Evolutionary conservation across 306 rosid genomes (phyloP).

Genomic region (Vachellia collinsii): DNA sequence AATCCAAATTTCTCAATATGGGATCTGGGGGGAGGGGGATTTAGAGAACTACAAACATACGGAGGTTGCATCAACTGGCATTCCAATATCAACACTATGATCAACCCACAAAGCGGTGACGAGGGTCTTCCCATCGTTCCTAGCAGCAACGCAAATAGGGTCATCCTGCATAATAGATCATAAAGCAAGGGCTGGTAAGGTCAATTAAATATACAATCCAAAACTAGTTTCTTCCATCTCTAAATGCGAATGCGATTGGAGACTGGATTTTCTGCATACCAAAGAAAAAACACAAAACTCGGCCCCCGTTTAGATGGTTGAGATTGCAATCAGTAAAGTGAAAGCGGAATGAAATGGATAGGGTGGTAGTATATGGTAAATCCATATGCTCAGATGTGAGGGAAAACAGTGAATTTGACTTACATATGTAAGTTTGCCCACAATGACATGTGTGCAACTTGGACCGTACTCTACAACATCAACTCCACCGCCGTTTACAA

Average conservation of each 20-base stretch:
- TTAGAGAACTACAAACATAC: constrained; percentile 50
- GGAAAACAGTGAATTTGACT: neutral
- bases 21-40: neutral
- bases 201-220: neutral
- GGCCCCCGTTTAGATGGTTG: neutral
- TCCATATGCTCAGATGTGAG: neutral
- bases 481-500: constrained; percentile 73
- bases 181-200: neutral
- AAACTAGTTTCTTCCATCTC: neutral
- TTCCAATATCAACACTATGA: constrained; percentile 75
- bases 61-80: constrained; percentile 59
- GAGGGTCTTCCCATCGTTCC: constrained; percentile 68
- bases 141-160: constrained; percentile 76
- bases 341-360: neutral
- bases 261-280: neutral
- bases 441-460: constrained; percentile 78
- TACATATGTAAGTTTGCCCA: constrained; percentile 67
- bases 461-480: constrained; percentile 63
- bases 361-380: neutral
- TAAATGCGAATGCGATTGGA: neutral
- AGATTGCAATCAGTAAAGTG: neutral
- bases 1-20: neutral
- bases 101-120: constrained; percentile 89
- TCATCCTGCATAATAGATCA: constrained; percentile 59
- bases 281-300: neutral